Evolutionary conservation across 1,139 yeast species (phyloP).

Genomic region (Candida albicans): DNA sequence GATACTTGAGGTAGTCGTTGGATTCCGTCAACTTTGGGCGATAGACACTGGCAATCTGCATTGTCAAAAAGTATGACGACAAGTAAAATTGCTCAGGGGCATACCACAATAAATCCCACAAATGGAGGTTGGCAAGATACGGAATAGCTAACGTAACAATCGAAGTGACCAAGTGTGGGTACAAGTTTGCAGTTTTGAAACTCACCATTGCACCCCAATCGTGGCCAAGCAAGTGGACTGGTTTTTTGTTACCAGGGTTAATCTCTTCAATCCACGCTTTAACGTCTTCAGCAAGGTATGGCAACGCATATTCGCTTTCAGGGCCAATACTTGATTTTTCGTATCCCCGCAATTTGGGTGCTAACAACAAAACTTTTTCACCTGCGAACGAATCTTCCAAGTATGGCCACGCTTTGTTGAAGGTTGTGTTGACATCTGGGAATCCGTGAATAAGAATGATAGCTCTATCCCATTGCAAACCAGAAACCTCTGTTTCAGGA

Average conservation of each 20-base stretch:
- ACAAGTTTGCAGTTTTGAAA: conserved; percentile 36
- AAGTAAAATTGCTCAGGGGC: conserved; percentile 38
- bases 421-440: conserved; percentile 41
- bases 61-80: conserved; percentile 42
- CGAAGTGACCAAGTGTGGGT: conserved; percentile 39
- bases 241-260: conserved; percentile 21
- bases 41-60: conserved; percentile 36
- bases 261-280: conserved; percentile 33
- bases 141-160: conserved; percentile 44
- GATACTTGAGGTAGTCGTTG: conserved; percentile 29
- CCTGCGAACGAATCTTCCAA: conserved; percentile 20
- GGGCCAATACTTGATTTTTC: conserved; percentile 36
- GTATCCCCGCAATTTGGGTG: conserved; percentile 46
- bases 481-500: conserved; percentile 19
- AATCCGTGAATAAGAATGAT: conserved; percentile 43
- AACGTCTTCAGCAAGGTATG: conserved; percentile 38
- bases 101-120: conserved; percentile 29
- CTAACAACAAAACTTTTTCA: conserved; percentile 28
- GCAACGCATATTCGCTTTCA: conserved; percentile 26
- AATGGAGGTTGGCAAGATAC: conserved; percentile 27
- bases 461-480: conserved; percentile 24
- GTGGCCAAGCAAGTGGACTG: conserved; percentile 45
- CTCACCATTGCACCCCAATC: conserved; percentile 49
- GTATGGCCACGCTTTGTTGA: conserved; percentile 25
- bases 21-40: conserved; percentile 19